Evolutionary conservation across 1,284 basidiomycete genomes (phyloP).

Genomic region (Bondarzewia mesenterica): DNA sequence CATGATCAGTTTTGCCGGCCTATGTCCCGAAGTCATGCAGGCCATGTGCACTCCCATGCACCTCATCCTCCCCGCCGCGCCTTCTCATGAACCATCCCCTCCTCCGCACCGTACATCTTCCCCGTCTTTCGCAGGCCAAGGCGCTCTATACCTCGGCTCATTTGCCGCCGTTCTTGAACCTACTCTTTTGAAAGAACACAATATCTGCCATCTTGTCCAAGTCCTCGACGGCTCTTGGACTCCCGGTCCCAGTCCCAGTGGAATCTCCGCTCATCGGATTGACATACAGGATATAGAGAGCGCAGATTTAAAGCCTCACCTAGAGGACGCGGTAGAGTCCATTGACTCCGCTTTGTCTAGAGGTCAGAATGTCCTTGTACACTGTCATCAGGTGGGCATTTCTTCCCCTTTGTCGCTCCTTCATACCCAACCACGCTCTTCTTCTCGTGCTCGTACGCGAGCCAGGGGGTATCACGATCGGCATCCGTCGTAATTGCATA

Average conservation of each 20-base stretch:
- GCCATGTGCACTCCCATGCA: slow-evolving; percentile 79
- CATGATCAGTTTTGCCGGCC: slow-evolving; percentile 68
- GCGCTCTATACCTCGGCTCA: slow-evolving; percentile 32
- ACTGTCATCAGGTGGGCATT: slow-evolving; percentile 53
- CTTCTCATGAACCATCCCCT: slow-evolving; percentile 14
- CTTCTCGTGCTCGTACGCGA: slow-evolving; percentile 1
- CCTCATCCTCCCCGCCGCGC: slow-evolving; percentile 43
- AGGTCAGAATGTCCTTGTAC: slow-evolving; percentile 53
- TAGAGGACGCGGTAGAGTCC: slow-evolving; percentile 47
- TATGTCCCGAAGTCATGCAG: slow-evolving; percentile 65
- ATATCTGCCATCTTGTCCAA: slow-evolving; percentile 56
- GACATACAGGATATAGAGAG: slow-evolving; percentile 50
- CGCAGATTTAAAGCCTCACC: slow-evolving; percentile 45
- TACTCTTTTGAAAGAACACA: slow-evolving; percentile 27
- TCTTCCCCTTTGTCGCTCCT: slow-evolving; percentile 9
- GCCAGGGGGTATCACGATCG: slow-evolving; percentile 58
- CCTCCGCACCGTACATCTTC: slow-evolving; percentile 8
- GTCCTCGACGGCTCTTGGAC: slow-evolving; percentile 66
- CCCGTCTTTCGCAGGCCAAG: slow-evolving; percentile 4
- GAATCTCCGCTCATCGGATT: slow-evolving; percentile 53
- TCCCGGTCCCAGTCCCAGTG: slow-evolving; percentile 48
- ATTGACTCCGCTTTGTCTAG: slow-evolving; percentile 40
- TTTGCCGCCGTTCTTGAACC: slow-evolving; percentile 29
- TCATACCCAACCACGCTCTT: slow-evolving; percentile 7
- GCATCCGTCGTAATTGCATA: slow-evolving; percentile 62